Evolutionary conservation across 306 rosid species (phyloP), one percentile per base, ranked within the genome.

Genomic region (Vigna nakashimae): DNA sequence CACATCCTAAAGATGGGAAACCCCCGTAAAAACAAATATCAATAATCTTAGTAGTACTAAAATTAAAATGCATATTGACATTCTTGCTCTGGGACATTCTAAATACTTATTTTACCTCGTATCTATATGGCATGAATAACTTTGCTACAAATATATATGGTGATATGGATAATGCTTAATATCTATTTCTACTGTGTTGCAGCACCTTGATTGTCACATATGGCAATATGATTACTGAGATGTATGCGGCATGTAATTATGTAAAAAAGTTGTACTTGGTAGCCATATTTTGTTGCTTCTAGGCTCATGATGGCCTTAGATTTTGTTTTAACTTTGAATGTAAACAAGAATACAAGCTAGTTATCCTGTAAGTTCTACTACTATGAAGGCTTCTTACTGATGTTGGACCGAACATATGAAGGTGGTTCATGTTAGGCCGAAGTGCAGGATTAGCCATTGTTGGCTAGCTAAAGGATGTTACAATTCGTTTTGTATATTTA

Each of bases 131-230:
- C 30, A 73, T 34, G 18, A 66, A 32, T 67, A 36, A 13, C 43
- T 36, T 74, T 3, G n/a, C 64, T 26, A 63, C 71, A 49, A 65
- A 22, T 32, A 15, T 73, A 46, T 24, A 59, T 56, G 42, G 12
- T 71, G 75, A 45, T 77, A 53, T 64, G 18, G 18, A 38, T 24
- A 7, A 45, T 40, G 42, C 80, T 73, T 59, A 51, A 43, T 9
- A 69, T 42, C 43, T 16, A 12, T 30, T 60, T 59, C 50, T 53
- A 45, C 77, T 69, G 56, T 71, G 36, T 74, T 80, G 75, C 87
- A 84, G 87, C 84, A 64, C 53, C 82, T 48, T 84, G 84, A 84
- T 75, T 64, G 17, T 18, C 14, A 24, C 65, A 22, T 53, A 58
- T 50, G 70, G 38, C 40, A 42, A 50, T 74, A 28, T 69, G 48